Base-by-base conservation (phyloP, 2,329 filamentous ascomycete species). In the Epichloe gansuensis region DNA sequence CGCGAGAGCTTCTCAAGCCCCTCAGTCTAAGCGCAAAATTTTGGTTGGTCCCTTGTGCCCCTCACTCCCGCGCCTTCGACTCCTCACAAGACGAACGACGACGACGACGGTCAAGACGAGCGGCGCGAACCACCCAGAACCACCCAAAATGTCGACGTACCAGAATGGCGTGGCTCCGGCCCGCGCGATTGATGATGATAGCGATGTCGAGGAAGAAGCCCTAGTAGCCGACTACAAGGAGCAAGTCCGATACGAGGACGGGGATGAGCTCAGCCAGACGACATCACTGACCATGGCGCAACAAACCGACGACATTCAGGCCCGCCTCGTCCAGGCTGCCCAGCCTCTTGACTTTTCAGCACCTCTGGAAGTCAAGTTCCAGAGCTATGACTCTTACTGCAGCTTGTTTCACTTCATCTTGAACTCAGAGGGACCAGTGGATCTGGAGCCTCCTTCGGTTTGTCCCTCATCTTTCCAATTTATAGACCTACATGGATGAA, bases 331-430 rank as follows among this genome's bases (percentile, higher is more conserved):
- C 58, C 89, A 90, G 59, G 93, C 93, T 54, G 93, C 93, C 58
- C 91, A 93, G 64, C 93, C 93, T 49, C 78, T 98, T 60, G 93
- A 98, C 68, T 97, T 95, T 71, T 89, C 93, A 66, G 93, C 93
- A 47, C 88, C 90, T 36, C 80, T 98, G 52, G 93, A 97, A 72
- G 87, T 88, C 70, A 97, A 97, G 75, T 96, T 97, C 75, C 85
- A 89, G 70, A 96, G 90, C 75, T 98, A 98, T 78, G 93, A 98
- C 75, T 88, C 89, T 69, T 98, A 98, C 80, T 98, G 93, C 84
- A 95, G 88, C 72, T 77, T 98, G 63, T 98, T 98, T 77, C 93
- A 98, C 76, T 97, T 89, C 74, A 96, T 98, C 70, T 77, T 98
- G 67, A 98, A 98, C 80, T 97, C 91, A 49, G 93, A 97, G 61